Percentiles rank a stretch among this genome's conserved stretches.
These are phyloP conservation scores for Colletotrichum phormii DNA, from an alignment of 2,329 filamentous ascomycete genomes.

Conservation along the genomic window DNA sequence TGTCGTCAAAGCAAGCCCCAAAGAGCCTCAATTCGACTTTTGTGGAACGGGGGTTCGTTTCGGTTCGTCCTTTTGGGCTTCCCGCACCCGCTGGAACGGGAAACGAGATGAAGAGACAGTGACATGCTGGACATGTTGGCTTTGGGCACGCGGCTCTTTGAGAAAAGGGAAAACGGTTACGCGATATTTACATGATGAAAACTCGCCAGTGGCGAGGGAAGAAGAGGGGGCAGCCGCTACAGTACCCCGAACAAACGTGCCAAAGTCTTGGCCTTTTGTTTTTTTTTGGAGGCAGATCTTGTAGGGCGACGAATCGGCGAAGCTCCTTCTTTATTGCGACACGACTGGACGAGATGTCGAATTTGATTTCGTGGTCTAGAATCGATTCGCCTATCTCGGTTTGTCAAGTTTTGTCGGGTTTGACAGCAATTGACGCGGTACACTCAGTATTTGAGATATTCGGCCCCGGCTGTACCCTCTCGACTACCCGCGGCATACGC, in stretches of 20 bases:
- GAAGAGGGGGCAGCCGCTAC: too few relatives aligned
- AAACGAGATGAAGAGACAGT: neutral
- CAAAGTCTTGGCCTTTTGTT: conserved; percentile 10
- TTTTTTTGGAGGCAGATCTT: neutral
- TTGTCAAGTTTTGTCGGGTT: neutral
- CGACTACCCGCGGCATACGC: neutral
- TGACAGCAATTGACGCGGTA: neutral
- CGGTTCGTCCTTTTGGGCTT: neutral
- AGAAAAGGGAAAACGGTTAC: neutral
- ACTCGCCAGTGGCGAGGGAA: conserved; percentile 8
- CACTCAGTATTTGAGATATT: neutral
- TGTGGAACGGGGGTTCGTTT: conserved; percentile 18
- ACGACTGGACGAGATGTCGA: neutral
- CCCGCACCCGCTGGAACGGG: conserved; percentile 20
- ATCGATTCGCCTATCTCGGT: too few relatives aligned
- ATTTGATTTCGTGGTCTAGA: neutral
- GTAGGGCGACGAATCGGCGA: conserved; percentile 8
- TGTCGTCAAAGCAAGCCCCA: conserved; percentile 24
- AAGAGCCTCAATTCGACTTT: conserved; percentile 19
- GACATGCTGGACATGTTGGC: neutral
- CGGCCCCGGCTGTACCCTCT: neutral
- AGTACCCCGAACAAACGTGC: neutral
- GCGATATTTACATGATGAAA: conserved; percentile 35
- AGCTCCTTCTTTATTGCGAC: neutral
- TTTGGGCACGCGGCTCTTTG: neutral